Evolutionary conservation across 805 yeast species (phyloP), one percentile per base, ranked within the genome.

Genomic region (Sugiyamaella chiloensis): DNA sequence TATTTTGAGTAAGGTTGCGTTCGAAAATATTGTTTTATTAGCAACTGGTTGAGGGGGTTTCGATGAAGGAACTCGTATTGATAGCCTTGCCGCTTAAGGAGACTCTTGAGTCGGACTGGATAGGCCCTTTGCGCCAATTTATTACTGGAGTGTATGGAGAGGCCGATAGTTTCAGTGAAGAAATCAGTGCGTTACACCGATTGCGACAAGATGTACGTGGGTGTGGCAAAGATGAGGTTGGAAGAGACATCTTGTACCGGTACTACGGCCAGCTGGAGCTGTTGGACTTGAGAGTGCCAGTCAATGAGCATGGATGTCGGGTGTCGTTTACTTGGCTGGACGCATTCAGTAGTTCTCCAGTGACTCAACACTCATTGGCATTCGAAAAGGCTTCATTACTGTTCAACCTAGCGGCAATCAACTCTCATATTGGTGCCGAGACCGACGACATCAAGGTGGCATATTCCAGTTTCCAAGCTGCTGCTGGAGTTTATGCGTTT

Each of bases 301-400:
- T 81, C 49, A 73, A 72, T 44, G 68, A 75, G n/a, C 65, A 69
- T 3, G 77, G 73, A n/a, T 74, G 82, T 50, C 72, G 74, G 48
- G 61, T 84, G 8, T 74, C 76, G 46, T 91, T 90, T 63, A 73
- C 79, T 0, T 91, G 98, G 98, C 48, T 44, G 4, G 96, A 90
- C 61, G 83, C 93, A 4, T 86, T 81, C 59, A 68, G 72, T 44
- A 68, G 69, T 5, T 55, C 56, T 11, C 41, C 69, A 0, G 66
- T 71, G 51, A 71, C 84, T n/a, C 96, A 90, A 61, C 78, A 77
- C 58, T 83, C 96, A 0, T 59, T 87, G 37, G 88, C 96, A 0
- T 89, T 87, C 61, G 99, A 91, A 60, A 91, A 91, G 67, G 96
- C 96, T 0, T 78, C 85, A 21, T 69, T 84, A 2, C 71, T 93